These are phyloP conservation scores for Zasmidium citrigriseum DNA, from an alignment of 2,329 filamentous ascomycete species.

Conservation along the genomic window DNA sequence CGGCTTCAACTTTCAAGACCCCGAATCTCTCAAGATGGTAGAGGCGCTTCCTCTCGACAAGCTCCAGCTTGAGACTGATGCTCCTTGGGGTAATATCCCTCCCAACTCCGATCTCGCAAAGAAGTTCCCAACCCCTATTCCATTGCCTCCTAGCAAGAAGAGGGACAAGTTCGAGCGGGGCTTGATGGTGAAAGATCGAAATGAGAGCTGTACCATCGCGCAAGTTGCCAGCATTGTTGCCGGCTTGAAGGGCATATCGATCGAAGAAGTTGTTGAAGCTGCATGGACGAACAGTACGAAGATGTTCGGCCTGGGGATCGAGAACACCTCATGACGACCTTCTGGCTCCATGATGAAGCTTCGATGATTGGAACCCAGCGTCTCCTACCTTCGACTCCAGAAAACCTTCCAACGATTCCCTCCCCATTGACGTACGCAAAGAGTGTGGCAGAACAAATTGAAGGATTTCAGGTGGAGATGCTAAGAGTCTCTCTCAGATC, in stretches of 20 bases:
- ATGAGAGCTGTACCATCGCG: conserved; percentile 54
- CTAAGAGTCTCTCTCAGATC: too few relatives aligned
- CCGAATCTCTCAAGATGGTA: conserved; percentile 46
- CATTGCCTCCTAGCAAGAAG: conserved; percentile 43
- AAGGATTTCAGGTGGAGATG: too few relatives aligned
- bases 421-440: too few relatives aligned
- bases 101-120: conserved; percentile 40
- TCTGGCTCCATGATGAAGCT: too few relatives aligned
- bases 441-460: too few relatives aligned
- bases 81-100: conserved; percentile 51
- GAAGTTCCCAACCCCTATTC: conserved; percentile 40
- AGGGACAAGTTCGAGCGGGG: conserved; percentile 50
- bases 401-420: too few relatives aligned
- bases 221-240: conserved; percentile 52
- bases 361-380: too few relatives aligned
- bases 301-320: too few relatives aligned
- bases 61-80: conserved; percentile 52
- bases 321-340: too few relatives aligned
- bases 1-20: conserved; percentile 48
- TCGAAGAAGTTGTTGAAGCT: conserved; percentile 47
- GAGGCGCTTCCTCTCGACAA: conserved; percentile 41
- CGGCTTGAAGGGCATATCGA: conserved; percentile 46
- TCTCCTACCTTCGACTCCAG: too few relatives aligned
- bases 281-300: conserved; percentile 40
- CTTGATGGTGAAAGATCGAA: conserved; percentile 53